Evolutionary conservation across 83 land plant genomes (phyloP).

Genomic region (Isoetes engelmannii): DNA sequence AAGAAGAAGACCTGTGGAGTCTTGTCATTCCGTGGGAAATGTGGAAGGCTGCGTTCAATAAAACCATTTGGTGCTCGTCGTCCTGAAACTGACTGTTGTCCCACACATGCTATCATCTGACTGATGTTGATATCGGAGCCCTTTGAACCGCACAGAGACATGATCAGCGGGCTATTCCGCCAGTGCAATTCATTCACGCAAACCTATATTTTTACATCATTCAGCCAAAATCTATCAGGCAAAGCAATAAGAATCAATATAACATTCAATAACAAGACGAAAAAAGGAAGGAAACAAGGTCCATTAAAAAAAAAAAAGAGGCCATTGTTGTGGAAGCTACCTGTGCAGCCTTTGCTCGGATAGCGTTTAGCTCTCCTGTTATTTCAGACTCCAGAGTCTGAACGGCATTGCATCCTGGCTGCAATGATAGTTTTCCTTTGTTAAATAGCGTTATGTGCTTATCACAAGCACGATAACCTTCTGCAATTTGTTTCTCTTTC

Average conservation of each 20-base stretch:
- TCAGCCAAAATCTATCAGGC: no score
- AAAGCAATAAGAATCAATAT: no score
- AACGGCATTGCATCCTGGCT: slow-evolving; percentile 77
- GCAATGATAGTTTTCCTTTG: slow-evolving; percentile 52
- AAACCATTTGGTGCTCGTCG: slow-evolving; percentile 95
- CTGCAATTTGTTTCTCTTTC: slow-evolving; percentile 43
- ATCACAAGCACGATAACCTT: slow-evolving; percentile 58
- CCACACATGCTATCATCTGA: slow-evolving; percentile 97
- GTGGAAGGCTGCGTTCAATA: slow-evolving; percentile 88
- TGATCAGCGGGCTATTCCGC: slow-evolving; percentile 93
- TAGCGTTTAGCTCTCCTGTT: slow-evolving; percentile 53
- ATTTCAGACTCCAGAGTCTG: slow-evolving; percentile 72
- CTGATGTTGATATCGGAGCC: slow-evolving; percentile 89
- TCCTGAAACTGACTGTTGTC: slow-evolving; percentile 91
- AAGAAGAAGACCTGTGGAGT: slow-evolving; percentile 50
- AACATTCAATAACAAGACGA: no score
- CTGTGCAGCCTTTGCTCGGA: slow-evolving; percentile 61
- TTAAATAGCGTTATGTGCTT: slow-evolving; percentile 45
- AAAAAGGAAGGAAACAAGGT: no score
- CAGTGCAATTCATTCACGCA: slow-evolving; percentile 72
- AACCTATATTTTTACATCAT: slow-evolving; percentile 39
- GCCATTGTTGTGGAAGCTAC: slow-evolving; percentile 12
- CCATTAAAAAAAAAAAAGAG: not conserved
- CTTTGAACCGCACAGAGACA: slow-evolving; percentile 96
- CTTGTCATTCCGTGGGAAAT: slow-evolving; percentile 63